Evolutionary conservation across 2,329 filamentous ascomycete species (phyloP).

Genomic region (Harringtonia lauricola): DNA sequence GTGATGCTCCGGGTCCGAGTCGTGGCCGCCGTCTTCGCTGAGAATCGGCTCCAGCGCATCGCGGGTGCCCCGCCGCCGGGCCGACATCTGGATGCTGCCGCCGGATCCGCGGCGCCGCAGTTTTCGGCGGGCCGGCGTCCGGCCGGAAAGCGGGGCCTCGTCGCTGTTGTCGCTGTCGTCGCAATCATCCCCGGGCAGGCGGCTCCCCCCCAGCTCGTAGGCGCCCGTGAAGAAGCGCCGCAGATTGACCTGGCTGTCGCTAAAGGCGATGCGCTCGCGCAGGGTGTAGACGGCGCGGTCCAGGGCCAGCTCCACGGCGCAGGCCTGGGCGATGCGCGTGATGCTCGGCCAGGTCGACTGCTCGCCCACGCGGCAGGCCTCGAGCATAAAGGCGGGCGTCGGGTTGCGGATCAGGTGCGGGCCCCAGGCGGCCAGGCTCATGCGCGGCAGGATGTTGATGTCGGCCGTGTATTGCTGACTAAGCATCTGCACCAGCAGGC

Average conservation of each 20-base stretch:
- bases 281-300: slow-evolving; percentile 63
- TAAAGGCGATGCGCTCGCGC: slow-evolving; percentile 58
- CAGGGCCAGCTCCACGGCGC: slow-evolving; percentile 78
- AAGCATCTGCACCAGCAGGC: slow-evolving; percentile 69
- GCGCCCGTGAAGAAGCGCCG: slow-evolving; percentile 30
- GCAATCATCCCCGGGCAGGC: background rate
- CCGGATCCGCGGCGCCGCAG: slow-evolving; percentile 33
- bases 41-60: slow-evolving; percentile 23
- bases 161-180: background rate
- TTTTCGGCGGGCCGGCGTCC: background rate
- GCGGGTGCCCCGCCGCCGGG: slow-evolving; percentile 20
- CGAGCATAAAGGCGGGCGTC: slow-evolving; percentile 73
- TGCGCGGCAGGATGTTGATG: slow-evolving; percentile 59
- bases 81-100: slow-evolving; percentile 32
- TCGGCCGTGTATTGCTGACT: slow-evolving; percentile 90
- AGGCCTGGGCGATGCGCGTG: slow-evolving; percentile 73
- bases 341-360: slow-evolving; percentile 87
- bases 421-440: slow-evolving; percentile 12
- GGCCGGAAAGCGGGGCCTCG: background rate
- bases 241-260: slow-evolving; percentile 50
- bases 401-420: slow-evolving; percentile 75
- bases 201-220: slow-evolving; percentile 15
- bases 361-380: slow-evolving; percentile 67
- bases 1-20: slow-evolving; percentile 18
- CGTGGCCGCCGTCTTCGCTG: slow-evolving; percentile 20